Evolutionary conservation across 495 filamentous ascomycete species (phyloP), one percentile per base, ranked within the genome.

Genomic region (Poronia punctata): DNA sequence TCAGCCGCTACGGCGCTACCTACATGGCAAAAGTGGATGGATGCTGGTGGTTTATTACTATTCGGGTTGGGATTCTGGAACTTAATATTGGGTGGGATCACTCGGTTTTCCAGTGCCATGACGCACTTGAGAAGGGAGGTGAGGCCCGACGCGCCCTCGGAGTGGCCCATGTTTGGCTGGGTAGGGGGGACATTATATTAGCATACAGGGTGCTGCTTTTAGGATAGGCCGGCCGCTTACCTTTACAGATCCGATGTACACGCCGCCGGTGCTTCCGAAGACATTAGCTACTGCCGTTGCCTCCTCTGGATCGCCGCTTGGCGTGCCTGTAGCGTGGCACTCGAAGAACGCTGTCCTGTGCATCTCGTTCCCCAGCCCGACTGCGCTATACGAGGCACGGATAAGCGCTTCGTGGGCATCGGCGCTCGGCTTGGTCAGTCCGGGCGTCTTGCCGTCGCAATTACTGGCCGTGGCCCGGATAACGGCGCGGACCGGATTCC

Each of bases 171-270:
- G 35, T 74, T 72, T 0, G 67, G 62, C 37, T 43, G 7, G 0
- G 3, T 22, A 2, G 3, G 31, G 15, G 7, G 16, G 16, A n/a
- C n/a, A n/a, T n/a, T n/a, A n/a, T n/a, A n/a, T 27, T 27, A 38
- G 35, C 15, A 14, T 7, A 7, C 18, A 14, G 12, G n/a, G 4
- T 14, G 5, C 24, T n/a, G 9, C 7, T 3, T 18, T 4, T 17
- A 18, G 16, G 1, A 14, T 3, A 8, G 2, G 32, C 1, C 9
- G 9, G 20, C 17, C 2, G 10, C 61, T 56, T 1, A 52, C 59
- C 4, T 79, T 78, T 0, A 76, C 56, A 0, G 71, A 70, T 3
- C 73, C 74, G 24, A 79, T 62, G 30, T 64, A 61, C 5, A 72
- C 44, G 1, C 61, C 56, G 0, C 45, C 35, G 2, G 52, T 48